A percentile compares a stretch with the other conserved stretches of the same genome.
These are phyloP conservation scores for Jatropha multifida DNA, from an alignment of 441 rosid genomes.

Conservation along the genomic window DNA sequence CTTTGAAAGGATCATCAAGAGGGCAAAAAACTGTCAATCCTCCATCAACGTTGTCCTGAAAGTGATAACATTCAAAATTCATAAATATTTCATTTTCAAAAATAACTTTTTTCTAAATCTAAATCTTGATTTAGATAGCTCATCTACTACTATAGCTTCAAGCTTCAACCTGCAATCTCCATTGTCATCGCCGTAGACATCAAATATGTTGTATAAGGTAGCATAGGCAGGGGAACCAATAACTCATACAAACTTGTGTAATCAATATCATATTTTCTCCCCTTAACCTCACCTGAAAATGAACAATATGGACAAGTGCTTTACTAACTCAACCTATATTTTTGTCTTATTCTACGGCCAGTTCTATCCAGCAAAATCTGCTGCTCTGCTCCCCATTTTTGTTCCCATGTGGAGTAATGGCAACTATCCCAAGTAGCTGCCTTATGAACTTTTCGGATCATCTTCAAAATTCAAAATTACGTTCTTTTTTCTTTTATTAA, in stretches of 20 bases:
- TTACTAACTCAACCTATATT: background rate
- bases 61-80: conserved; percentile 4
- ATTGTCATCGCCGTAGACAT: background rate
- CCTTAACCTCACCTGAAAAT: background rate
- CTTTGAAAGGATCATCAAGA: conserved; percentile 81
- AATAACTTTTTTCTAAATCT: background rate
- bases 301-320: background rate
- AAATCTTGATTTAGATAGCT: background rate
- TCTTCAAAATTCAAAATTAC: background rate
- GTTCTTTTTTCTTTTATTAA: background rate
- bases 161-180: background rate
- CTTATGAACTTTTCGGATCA: conserved; percentile 3
- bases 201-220: background rate
- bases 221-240: background rate
- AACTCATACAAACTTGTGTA: background rate
- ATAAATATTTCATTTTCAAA: background rate
- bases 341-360: background rate
- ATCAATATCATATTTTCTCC: background rate
- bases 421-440: background rate
- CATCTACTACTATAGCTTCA: background rate
- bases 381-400: background rate
- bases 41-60: conserved; percentile 73
- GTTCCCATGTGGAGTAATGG: background rate
- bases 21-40: conserved; percentile 97
- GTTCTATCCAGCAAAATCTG: conserved; percentile 8